Evolutionary conservation across 805 yeast genomes (phyloP), one percentile per base, ranked within the genome.

Genomic region (Candida michaelii): DNA sequence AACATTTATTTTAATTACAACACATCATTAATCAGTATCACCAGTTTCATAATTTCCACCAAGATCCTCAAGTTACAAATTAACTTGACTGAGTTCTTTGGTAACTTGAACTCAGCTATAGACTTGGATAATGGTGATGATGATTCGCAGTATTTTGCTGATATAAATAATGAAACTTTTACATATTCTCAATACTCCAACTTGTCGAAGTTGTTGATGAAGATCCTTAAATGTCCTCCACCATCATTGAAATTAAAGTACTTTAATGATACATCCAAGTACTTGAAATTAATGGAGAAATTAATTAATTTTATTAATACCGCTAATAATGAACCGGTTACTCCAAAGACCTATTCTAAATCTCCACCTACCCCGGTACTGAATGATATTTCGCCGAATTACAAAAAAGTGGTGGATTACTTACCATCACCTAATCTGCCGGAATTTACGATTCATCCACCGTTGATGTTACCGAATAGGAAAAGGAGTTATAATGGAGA

Each of bases 1-100:
- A 74, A 74, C 45, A 63, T 83, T 44, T 76, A 80, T 43, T 76
- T 78, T 56, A 71, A 71, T 48, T 76, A 84, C 33, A 66, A 76
- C 44, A 77, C 83, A 33, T 71, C 85, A 10, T 66, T 65, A 40
- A 58, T 82, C 32, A 72, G 77, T 18, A 67, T 82, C 34, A 65
- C 76, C 37, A 62, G 69, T 25, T 64, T 69, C 38, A 58, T 71
- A 39, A 42, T 48, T 8, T 30, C 53, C 6, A 46, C 42, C 10
- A 44, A 41, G 18, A 47, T 47, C 7, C 55, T 66, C 48, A 64
- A 66, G 23, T 60, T 60, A 54, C 65, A 56, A 50, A 60, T 62
- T 48, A 64, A 69, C 39, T 48, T 63, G 35, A 49, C 31, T 31
- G 49, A 49, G 14, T 47, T 43, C 27, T 40, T 49, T 2, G n/a